Evolutionary conservation across 257 asterid genomes (phyloP).

Genomic region (Plantago elongata): DNA sequence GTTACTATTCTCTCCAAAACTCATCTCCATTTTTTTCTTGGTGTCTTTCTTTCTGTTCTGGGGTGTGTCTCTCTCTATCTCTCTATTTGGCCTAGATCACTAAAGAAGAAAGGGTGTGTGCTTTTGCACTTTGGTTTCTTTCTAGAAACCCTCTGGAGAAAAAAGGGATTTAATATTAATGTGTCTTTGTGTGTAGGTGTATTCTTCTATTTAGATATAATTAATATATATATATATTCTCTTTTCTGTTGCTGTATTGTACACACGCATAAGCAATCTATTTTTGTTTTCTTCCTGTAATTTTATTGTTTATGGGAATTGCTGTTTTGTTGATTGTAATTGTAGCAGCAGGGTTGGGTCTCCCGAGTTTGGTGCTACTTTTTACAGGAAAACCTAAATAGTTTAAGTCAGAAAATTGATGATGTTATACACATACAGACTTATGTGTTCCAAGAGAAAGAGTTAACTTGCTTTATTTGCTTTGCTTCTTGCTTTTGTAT

Average conservation of each 20-base stretch:
- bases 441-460: too few species aligned
- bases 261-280: conserved; percentile 50
- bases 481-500: too few species aligned
- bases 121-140: conserved; percentile 4
- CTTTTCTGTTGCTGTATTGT: conserved; percentile 24
- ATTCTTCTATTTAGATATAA: background rate
- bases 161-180: background rate
- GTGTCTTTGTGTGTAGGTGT: background rate
- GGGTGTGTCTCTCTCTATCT: too few species aligned
- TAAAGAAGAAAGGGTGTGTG: background rate
- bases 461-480: too few species aligned
- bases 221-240: background rate
- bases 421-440: background rate
- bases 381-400: conserved; percentile 63
- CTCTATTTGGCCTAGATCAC: too few species aligned
- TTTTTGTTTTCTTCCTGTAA: background rate
- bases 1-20: conserved; percentile 42
- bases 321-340: conserved; percentile 22
- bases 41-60: background rate
- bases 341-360: conserved; percentile 42
- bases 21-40: conserved; percentile 31
- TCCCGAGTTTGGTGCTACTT: conserved; percentile 94
- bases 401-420: background rate
- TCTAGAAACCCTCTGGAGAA: background rate
- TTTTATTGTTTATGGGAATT: background rate